Conservation (phyloP, 2,329 filamentous ascomycete species). For the Colletotrichum phormii region DNA sequence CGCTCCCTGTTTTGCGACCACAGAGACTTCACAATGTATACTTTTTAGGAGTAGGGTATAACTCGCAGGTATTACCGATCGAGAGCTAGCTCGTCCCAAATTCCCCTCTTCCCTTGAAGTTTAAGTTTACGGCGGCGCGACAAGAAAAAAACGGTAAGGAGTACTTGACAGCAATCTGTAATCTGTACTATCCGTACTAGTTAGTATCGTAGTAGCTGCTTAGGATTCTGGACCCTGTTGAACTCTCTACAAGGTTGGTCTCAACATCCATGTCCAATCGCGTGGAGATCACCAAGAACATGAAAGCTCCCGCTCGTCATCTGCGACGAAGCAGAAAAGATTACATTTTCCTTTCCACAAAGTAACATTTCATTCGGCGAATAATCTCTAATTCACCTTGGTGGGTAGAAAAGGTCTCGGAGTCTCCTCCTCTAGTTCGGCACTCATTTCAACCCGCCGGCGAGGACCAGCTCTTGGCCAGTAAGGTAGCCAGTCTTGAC, state of each 20-base stretch:
- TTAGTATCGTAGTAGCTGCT: no score
- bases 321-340: not conserved
- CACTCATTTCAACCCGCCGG: conserved; percentile 41
- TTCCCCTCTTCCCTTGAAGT: not conserved
- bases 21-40: not conserved
- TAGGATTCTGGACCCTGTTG: not conserved
- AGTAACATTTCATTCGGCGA: not conserved
- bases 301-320: not conserved
- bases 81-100: not conserved
- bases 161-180: no score
- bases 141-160: no score
- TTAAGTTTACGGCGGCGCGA: not conserved
- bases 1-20: not conserved
- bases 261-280: not conserved
- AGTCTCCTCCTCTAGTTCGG: not conserved
- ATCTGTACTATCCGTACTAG: no score
- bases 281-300: not conserved
- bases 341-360: not conserved
- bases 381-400: not conserved
- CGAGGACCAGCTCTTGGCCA: conserved; percentile 43
- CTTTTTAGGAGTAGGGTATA: not conserved
- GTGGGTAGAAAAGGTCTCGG: not conserved
- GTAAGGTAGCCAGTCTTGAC: conserved; percentile 45
- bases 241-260: not conserved
- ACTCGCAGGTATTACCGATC: conserved; percentile 13